Base-by-base conservation (phyloP, 2,329 filamentous ascomycete species). In the Diaporthe sp. region DNA sequence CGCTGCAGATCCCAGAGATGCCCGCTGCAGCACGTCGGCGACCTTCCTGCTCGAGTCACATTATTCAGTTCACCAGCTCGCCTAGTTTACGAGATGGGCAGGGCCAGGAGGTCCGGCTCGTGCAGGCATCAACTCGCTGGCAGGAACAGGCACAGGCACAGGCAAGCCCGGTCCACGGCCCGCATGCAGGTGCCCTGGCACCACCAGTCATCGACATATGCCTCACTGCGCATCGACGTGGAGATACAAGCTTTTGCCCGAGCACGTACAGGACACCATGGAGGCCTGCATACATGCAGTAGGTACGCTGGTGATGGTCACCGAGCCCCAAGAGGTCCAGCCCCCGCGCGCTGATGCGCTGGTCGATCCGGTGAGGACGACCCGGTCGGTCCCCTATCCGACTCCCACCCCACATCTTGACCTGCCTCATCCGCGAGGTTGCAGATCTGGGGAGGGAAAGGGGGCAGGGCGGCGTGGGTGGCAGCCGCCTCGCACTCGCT, bases 401-500 rank as follows among this genome's bases (percentile, higher is more conserved):
- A 42, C 65, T 25, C 22, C 31, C 31, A 53, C 44, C 12, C 17
- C 20, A 22, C 34, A 55, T 55, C n/a, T n/a, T n/a, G 65, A 70
- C 65, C 65, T 70, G 65, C 65, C 47, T 70, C 49, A 70, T 70
- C 49, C 65, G 49, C 65, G 10, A 20, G 7, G 47, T 25, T 53
- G 49, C 65, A 70, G 65, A 31, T 42, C 49, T 70, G n/a, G 51
- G 65, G 63, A 25, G 63, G 47, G 44, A 49, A 25, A 53, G 49
- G 51, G 49, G n/a, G 37, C n/a, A 22, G 28, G 47, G 12, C 12
- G 6, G 4, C 31, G 31, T 20, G 47, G 12, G 31, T 70, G 49
- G 65, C 65, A 70, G 65, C 34, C 49, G 49, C 37, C 34, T 70
- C 65, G 65, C 65, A 70, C 49, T 70, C 65, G 65, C 65, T 70